These are phyloP conservation scores for Mycena galopus DNA, from an alignment of 768 basidiomycete genomes.

Conservation along the genomic window DNA sequence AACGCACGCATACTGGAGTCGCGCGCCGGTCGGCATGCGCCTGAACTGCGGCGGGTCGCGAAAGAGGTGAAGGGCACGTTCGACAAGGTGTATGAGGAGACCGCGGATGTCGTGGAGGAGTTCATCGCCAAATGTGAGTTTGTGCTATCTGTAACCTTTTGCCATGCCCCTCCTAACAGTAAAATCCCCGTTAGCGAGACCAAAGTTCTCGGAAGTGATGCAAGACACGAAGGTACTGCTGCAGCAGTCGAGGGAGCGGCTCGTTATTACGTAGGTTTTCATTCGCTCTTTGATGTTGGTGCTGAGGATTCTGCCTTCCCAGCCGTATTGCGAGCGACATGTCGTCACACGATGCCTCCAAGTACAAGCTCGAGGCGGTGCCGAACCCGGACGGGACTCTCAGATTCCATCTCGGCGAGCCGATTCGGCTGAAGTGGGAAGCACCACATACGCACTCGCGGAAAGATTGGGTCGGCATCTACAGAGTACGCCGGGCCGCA, in stretches of 20 bases:
- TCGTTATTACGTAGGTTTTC: conserved; percentile 87
- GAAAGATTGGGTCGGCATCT: conserved; percentile 97
- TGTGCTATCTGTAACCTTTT: not conserved
- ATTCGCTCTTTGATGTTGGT: conserved; percentile 12
- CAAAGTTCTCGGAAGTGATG: conserved; percentile 89
- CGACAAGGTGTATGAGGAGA: conserved; percentile 96
- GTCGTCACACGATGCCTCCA: conserved; percentile 81
- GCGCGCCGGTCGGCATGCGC: conserved; percentile 84
- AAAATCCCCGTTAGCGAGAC: conserved; percentile 70
- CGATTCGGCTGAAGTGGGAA: conserved; percentile 88
- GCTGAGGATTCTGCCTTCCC: conserved; percentile 37
- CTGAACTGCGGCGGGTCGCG: conserved; percentile 80
- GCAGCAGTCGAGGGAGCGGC: conserved; percentile 89
- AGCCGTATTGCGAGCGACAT: conserved; percentile 88
- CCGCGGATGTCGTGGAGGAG: conserved; percentile 92
- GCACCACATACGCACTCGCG: conserved; percentile 90
- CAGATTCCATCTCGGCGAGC: conserved; percentile 91
- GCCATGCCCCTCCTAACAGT: not conserved
- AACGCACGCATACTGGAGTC: conserved; percentile 83
- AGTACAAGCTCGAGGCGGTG: conserved; percentile 79
- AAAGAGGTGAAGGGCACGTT: conserved; percentile 89
- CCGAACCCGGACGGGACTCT: conserved; percentile 63
- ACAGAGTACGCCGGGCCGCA: conserved; percentile 64
- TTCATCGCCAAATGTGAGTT: conserved; percentile 89
- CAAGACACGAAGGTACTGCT: conserved; percentile 93